phyloP scores from a whole-genome alignment of 345 rosid species.

The Combretum micranthum region DNA sequence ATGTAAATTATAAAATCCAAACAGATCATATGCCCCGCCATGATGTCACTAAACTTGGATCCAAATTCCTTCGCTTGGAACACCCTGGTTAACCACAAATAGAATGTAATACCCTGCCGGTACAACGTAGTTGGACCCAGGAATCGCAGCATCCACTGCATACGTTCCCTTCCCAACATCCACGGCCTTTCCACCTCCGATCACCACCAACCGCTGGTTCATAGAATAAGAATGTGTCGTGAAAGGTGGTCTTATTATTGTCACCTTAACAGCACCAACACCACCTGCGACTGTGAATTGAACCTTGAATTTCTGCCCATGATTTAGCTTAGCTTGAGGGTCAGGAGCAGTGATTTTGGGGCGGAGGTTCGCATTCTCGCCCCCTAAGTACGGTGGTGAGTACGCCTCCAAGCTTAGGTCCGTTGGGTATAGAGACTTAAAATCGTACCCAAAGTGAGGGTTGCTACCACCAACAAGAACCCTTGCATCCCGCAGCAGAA shows the following conservation, averaged over 20 bases:
- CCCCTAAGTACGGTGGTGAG: constrained; percentile 45
- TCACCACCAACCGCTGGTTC: constrained; percentile 37
- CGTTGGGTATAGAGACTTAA: constrained; percentile 49
- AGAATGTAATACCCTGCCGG: constrained; percentile 43
- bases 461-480: constrained; percentile 62
- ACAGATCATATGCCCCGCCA: too few relatives aligned
- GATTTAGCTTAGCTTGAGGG: constrained; percentile 18
- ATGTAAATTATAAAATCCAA: too few relatives aligned
- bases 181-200: constrained; percentile 8
- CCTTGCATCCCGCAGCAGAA: constrained; percentile 54
- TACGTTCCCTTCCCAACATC: constrained; percentile 1
- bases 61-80: constrained; percentile 43
- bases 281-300: constrained; percentile 3
- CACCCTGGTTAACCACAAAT: constrained; percentile 29
- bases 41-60: constrained; percentile 14
- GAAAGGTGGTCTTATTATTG: constrained; percentile 28
- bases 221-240: constrained; percentile 44
- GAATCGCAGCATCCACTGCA: constrained; percentile 8
- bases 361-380: constrained; percentile 21
- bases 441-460: constrained; percentile 44
- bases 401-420: constrained; percentile 57
- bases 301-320: constrained; percentile 10
- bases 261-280: constrained; percentile 8
- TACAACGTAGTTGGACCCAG: constrained; percentile 24
- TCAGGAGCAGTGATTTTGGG: constrained; percentile 31